Evolutionary conservation across 441 rosid genomes (phyloP).

Genomic region (Kokia cookei): DNA sequence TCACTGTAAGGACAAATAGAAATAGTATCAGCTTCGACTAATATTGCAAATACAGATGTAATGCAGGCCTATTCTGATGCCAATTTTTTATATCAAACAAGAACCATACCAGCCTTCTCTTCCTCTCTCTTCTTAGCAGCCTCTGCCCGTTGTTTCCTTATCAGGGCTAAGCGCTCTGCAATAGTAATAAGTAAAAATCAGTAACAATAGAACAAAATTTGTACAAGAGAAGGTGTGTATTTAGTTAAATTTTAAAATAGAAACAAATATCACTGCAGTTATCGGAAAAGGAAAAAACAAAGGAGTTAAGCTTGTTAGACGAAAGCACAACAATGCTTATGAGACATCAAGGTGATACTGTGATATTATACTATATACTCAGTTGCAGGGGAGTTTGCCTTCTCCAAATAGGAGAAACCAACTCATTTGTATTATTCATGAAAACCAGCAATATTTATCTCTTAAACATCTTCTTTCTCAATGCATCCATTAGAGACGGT

Average conservation of each 20-base stretch:
- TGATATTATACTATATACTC: neutral
- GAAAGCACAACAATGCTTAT: neutral
- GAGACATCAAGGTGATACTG: neutral
- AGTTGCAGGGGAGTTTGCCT: too few species aligned
- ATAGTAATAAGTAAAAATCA: neutral
- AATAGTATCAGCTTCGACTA: constrained; percentile 3
- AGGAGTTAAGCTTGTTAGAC: neutral
- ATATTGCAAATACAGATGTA: neutral
- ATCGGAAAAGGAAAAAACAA: neutral
- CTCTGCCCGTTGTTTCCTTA: constrained; percentile 86
- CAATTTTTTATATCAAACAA: neutral
- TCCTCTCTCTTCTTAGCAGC: constrained; percentile 94
- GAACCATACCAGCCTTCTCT: constrained; percentile 76
- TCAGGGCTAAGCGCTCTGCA: constrained; percentile 76
- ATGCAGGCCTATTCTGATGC: neutral
- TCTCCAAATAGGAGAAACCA: too few species aligned
- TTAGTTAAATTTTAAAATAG: too few species aligned
- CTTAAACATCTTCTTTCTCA: neutral
- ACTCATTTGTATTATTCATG: neutral
- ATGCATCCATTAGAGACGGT: neutral
- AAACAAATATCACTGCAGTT: neutral
- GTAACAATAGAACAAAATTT: neutral
- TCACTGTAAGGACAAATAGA: constrained; percentile 39
- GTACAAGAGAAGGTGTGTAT: neutral
- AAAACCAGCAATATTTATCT: neutral